These are phyloP conservation scores for Globisporangium sylvaticum DNA, from an alignment of 352 stramenopile species.

Conservation along the genomic window DNA sequence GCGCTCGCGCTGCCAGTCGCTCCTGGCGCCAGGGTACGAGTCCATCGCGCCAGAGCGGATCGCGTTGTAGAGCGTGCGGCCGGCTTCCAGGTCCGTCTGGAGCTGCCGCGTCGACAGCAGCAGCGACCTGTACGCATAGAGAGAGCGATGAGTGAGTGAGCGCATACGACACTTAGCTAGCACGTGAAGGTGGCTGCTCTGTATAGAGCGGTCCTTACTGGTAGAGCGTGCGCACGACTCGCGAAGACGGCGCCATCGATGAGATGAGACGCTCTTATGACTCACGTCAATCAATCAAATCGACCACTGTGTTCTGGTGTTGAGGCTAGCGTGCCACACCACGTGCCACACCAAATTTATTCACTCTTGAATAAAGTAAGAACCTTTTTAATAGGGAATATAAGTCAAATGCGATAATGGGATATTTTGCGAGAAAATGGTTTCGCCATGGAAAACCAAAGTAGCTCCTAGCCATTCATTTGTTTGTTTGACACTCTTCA, in stretches of 20 bases:
- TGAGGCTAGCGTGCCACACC: not conserved
- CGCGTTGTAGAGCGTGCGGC: slow-evolving; percentile 52
- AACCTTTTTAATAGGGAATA: not conserved
- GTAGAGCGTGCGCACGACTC: slow-evolving; percentile 40
- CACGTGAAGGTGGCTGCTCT: too few species aligned
- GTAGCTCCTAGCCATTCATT: not conserved
- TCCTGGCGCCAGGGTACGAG: slow-evolving; percentile 60
- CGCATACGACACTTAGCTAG: not conserved
- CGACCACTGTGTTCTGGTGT: not conserved
- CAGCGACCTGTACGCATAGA: slow-evolving; percentile 29
- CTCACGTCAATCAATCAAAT: not conserved
- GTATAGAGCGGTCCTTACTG: slow-evolving; percentile 19
- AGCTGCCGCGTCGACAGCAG: slow-evolving; percentile 54
- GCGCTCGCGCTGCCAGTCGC: slow-evolving; percentile 74
- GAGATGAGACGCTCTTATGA: not conserved
- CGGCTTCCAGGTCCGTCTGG: slow-evolving; percentile 40
- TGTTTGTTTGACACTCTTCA: not conserved
- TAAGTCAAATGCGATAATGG: not conserved
- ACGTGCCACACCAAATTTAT: not conserved
- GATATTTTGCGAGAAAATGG: not conserved
- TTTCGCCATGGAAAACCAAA: not conserved
- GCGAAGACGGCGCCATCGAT: slow-evolving; percentile 16
- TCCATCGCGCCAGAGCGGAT: slow-evolving; percentile 61
- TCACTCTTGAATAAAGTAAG: not conserved
- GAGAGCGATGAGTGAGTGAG: not conserved